Evolutionary conservation across 805 yeast species (phyloP).

Genomic region (Starmerella powellii): DNA sequence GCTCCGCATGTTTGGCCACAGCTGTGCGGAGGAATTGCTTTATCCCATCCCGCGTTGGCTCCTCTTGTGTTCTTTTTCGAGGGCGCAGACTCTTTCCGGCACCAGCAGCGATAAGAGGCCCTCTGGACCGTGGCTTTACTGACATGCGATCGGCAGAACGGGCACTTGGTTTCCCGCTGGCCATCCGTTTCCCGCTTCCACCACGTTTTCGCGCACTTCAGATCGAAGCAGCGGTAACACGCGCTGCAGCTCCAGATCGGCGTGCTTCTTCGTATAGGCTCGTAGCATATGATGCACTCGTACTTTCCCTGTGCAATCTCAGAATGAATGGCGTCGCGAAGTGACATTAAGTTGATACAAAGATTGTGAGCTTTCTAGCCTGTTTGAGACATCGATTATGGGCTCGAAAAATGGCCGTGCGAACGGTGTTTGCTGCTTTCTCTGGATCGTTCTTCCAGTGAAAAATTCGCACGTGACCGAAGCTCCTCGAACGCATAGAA

Average conservation of each 20-base stretch:
- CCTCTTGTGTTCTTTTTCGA: slow-evolving; percentile 10
- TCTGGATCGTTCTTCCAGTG: background rate
- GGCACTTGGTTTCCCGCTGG: background rate
- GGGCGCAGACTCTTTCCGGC: background rate
- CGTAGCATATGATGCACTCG: slow-evolving; percentile 78
- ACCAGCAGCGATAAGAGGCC: slow-evolving; percentile 1
- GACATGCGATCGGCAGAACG: background rate
- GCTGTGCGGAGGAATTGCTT: slow-evolving; percentile 19
- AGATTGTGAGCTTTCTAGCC: background rate
- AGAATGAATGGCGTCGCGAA: slow-evolving; percentile 25
- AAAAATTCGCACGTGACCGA: no score
- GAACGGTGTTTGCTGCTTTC: no score
- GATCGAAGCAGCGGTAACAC: slow-evolving; percentile 76
- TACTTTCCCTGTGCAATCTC: slow-evolving; percentile 63
- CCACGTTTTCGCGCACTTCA: slow-evolving; percentile 80
- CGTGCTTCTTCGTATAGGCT: slow-evolving; percentile 56
- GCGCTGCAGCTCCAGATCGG: slow-evolving; percentile 65
- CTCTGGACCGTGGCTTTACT: background rate
- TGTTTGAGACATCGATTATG: no score
- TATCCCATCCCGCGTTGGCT: no score
- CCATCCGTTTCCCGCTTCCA: slow-evolving; percentile 50
- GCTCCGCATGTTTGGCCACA: slow-evolving; percentile 25
- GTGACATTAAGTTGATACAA: slow-evolving; percentile 2
- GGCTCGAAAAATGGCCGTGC: no score
- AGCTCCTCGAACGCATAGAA: no score